phyloP scores from a whole-genome alignment of 768 basidiomycete genomes.

The Pleurotus sapidus region DNA sequence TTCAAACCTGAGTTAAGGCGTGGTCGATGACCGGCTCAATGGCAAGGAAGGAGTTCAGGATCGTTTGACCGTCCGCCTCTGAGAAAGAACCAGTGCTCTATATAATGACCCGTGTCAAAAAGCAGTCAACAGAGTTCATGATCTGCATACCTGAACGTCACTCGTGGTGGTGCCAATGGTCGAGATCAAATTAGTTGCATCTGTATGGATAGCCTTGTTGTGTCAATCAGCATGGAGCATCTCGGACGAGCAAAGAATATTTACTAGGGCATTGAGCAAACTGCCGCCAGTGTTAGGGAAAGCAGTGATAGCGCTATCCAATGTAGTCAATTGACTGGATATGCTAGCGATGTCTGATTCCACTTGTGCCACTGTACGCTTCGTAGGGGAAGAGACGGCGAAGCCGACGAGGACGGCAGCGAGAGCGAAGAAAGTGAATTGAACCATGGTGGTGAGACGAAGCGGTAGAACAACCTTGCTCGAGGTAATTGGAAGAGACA shows the following conservation, averaged over 20 bases:
- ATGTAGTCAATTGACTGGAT: conserved; percentile 17
- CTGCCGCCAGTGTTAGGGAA: conserved; percentile 26
- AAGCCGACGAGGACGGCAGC: conserved; percentile 6
- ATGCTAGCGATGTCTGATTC: conserved; percentile 22
- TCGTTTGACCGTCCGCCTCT: conserved; percentile 18
- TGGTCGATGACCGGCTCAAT: conserved; percentile 18
- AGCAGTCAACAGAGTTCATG: background rate
- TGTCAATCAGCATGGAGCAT: background rate
- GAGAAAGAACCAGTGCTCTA: conserved; percentile 10
- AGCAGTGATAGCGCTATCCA: conserved; percentile 23
- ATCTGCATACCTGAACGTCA: conserved; percentile 21
- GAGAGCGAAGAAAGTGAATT: conserved; percentile 4
- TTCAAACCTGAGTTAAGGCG: conserved; percentile 10
- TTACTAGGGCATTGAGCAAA: conserved; percentile 20
- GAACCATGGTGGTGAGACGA: background rate
- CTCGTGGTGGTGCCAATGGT: conserved; percentile 20
- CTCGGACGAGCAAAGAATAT: background rate
- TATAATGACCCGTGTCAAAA: background rate
- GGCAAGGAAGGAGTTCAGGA: conserved; percentile 15
- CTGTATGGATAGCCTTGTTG: conserved; percentile 24
- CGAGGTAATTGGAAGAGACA: no score
- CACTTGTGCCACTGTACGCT: conserved; percentile 21
- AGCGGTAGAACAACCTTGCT: background rate
- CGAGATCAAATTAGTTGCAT: conserved; percentile 15
- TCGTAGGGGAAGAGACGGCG: conserved; percentile 11